Conservation (phyloP, 2,329 filamentous ascomycete genomes). For the Ophiostoma triangulosporum region DNA sequence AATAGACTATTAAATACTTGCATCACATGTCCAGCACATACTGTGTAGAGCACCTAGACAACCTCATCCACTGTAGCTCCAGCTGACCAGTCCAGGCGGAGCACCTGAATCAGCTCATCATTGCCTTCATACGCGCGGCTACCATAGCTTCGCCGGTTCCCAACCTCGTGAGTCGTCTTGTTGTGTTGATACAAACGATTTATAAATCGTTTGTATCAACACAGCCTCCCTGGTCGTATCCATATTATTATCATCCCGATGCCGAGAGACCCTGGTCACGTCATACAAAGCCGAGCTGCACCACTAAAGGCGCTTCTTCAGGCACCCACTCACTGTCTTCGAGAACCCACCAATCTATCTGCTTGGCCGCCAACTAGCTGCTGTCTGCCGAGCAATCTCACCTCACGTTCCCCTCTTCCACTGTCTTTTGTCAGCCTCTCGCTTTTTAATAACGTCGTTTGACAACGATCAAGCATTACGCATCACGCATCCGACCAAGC, state of each 20-base stretch:
- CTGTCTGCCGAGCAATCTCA: not conserved
- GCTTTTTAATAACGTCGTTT: not conserved
- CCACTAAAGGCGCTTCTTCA: not conserved
- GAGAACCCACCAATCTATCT: not conserved
- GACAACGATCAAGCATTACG: not conserved
- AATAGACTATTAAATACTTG: too few species aligned
- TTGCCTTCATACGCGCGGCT: constrained; percentile 3
- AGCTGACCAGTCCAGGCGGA: not conserved
- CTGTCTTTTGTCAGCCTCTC: not conserved
- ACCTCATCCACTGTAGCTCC: not conserved
- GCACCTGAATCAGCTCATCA: not conserved
- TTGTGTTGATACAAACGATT: not conserved
- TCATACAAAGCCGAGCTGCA: not conserved
- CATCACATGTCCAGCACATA: too few species aligned
- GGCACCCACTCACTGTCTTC: constrained; percentile 6
- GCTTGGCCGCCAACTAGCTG: not conserved
- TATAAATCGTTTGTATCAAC: too few species aligned
- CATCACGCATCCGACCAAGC: not conserved
- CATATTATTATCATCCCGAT: too few species aligned
- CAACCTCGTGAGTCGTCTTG: not conserved
- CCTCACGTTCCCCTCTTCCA: not conserved
- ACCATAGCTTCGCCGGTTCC: not conserved
- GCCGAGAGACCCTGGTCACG: too few species aligned
- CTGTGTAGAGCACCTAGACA: too few species aligned
- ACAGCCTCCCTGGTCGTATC: too few species aligned